phyloP scores from a whole-genome alignment of 306 rosid genomes.

The Inga oerstediana region DNA sequence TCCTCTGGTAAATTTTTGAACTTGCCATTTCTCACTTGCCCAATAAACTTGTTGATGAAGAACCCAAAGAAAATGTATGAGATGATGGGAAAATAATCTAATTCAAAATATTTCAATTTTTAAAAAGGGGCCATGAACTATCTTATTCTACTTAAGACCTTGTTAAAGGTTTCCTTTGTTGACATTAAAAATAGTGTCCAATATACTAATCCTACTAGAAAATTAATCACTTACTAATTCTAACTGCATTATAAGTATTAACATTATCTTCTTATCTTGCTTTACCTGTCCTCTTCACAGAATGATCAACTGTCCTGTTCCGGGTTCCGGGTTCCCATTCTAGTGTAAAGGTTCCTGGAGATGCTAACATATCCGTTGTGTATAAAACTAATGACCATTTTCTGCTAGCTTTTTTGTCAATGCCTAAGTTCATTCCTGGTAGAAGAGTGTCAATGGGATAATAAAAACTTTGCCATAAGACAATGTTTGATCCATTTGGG shows the following conservation, averaged over 20 bases:
- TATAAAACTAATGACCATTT: background rate
- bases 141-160: background rate
- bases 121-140: background rate
- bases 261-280: background rate
- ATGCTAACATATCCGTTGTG: fast-evolving
- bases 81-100: background rate
- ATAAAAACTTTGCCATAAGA: conserved; percentile 27
- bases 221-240: background rate
- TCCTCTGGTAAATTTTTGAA: background rate
- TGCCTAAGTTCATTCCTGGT: conserved; percentile 30
- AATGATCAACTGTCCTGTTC: background rate
- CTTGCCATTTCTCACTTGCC: background rate
- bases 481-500: background rate
- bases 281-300: background rate
- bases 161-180: background rate
- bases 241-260: background rate
- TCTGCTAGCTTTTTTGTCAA: background rate
- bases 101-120: background rate
- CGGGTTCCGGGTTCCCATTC: conserved; percentile 18
- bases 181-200: background rate
- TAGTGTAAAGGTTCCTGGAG: background rate
- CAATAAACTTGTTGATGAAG: background rate
- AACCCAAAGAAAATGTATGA: background rate
- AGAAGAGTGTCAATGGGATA: background rate
- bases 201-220: background rate